Percentiles rank a stretch among this genome's conserved stretches.
Evolutionary conservation across 169 alveolate genomes (phyloP).

Genomic region (Plasmodium billcollinsi): DNA sequence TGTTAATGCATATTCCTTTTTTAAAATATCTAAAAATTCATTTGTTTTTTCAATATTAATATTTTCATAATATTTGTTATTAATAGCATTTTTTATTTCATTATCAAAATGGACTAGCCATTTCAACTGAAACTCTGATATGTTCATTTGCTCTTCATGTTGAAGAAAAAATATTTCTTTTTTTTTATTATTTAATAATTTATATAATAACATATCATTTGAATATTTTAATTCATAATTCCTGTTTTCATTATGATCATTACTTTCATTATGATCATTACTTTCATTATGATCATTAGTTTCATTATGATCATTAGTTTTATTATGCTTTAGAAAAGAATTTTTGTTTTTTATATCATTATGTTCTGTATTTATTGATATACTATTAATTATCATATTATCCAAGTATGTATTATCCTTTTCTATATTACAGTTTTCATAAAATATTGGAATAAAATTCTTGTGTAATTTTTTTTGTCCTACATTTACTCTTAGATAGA

Average conservation of each 20-base stretch:
- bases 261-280: not conserved
- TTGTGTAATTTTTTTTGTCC: constrained; percentile 14
- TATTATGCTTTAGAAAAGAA: too few relatives aligned
- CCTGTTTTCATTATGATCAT: not conserved
- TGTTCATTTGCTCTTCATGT: not conserved
- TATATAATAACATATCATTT: not conserved
- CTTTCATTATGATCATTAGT: not conserved
- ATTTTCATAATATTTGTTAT: constrained; percentile 39
- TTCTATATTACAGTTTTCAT: constrained; percentile 53
- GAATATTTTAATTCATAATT: not conserved
- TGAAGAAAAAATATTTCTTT: constrained; percentile 14
- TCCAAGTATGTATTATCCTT: constrained; percentile 9
- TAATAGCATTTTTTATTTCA: constrained; percentile 54
- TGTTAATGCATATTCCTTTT: constrained; percentile 42
- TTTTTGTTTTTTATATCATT: too few relatives aligned
- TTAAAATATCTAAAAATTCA: constrained; percentile 39
- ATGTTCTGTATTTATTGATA: too few relatives aligned
- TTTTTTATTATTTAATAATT: constrained; percentile 1
- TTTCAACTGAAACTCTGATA: constrained; percentile 49
- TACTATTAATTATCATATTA: not conserved
- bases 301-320: too few relatives aligned
- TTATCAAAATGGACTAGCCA: constrained; percentile 58
- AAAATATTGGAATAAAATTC: constrained; percentile 48
- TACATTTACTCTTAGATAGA: constrained; percentile 53
- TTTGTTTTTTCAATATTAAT: constrained; percentile 70